A percentile compares a stretch with the other conserved stretches of the same genome.
These are phyloP conservation scores for Colletotrichum abscissum DNA, from an alignment of 2,329 filamentous ascomycete genomes.

Conservation along the genomic window DNA sequence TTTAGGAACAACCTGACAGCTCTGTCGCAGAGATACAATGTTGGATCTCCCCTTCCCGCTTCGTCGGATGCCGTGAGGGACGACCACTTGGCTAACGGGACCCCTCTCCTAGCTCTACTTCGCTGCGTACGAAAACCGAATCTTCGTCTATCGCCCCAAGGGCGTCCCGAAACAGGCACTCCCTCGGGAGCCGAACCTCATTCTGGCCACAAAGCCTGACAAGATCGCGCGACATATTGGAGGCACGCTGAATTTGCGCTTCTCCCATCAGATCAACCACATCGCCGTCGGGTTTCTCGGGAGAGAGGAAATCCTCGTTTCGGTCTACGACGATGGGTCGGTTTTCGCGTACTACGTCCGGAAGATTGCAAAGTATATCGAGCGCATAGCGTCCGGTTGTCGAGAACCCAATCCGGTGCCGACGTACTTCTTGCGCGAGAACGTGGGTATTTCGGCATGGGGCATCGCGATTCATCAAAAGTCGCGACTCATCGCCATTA, in stretches of 20 bases:
- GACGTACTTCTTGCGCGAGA: slow-evolving; percentile 76
- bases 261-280: slow-evolving; percentile 75
- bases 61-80: background rate
- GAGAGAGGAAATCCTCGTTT: slow-evolving; percentile 73
- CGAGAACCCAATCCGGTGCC: slow-evolving; percentile 41
- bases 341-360: slow-evolving; percentile 76
- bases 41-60: slow-evolving; percentile 41
- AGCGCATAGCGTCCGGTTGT: slow-evolving; percentile 32
- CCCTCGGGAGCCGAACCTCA: slow-evolving; percentile 58
- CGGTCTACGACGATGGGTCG: slow-evolving; percentile 81
- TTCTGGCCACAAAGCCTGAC: slow-evolving; percentile 58
- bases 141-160: slow-evolving; percentile 67
- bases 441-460: slow-evolving; percentile 86
- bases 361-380: slow-evolving; percentile 58
- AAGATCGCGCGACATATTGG: slow-evolving; percentile 51
- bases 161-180: slow-evolving; percentile 60
- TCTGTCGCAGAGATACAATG: slow-evolving; percentile 68
- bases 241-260: slow-evolving; percentile 63
- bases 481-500: slow-evolving; percentile 88
- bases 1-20: slow-evolving; percentile 68
- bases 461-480: slow-evolving; percentile 84
- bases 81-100: slow-evolving; percentile 1
- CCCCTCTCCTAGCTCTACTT: slow-evolving; percentile 64
- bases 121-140: slow-evolving; percentile 65
- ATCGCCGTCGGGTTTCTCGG: slow-evolving; percentile 77